phyloP scores from a whole-genome alignment of 1,139 yeast genomes.

The Nakaseomyces delphensis region DNA sequence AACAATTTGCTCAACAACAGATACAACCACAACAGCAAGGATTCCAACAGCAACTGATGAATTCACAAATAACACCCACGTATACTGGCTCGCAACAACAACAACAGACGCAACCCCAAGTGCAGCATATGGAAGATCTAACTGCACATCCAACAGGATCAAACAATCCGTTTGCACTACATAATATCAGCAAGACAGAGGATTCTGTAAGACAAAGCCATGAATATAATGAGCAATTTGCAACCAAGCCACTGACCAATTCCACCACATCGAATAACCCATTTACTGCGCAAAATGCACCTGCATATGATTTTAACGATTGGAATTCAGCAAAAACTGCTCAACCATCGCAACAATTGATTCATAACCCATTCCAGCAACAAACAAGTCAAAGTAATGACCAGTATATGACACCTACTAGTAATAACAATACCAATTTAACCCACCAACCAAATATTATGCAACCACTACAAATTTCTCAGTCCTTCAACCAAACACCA shows the following conservation, averaged over 20 bases:
- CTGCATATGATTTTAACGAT: not conserved
- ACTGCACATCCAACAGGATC: slow-evolving; percentile 16
- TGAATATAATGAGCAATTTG: slow-evolving; percentile 18
- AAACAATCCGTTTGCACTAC: slow-evolving; percentile 23
- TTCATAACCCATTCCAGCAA: slow-evolving; percentile 38
- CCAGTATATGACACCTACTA: slow-evolving; percentile 42
- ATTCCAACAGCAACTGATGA: slow-evolving; percentile 16
- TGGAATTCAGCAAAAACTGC: slow-evolving; percentile 5
- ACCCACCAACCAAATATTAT: slow-evolving; percentile 3
- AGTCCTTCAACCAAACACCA: slow-evolving; percentile 7
- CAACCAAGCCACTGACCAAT: slow-evolving; percentile 15
- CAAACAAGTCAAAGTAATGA: slow-evolving; percentile 39
- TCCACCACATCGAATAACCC: slow-evolving; percentile 11
- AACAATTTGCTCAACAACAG: not conserved
- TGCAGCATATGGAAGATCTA: not conserved
- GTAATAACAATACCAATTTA: not conserved
- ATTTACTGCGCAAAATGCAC: slow-evolving; percentile 11
- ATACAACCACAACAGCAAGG: slow-evolving; percentile 5
- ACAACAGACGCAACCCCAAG: slow-evolving; percentile 7
- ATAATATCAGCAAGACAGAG: slow-evolving; percentile 12
- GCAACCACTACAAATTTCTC: slow-evolving; percentile 6
- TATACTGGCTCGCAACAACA: slow-evolving; percentile 12
- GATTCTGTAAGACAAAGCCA: slow-evolving; percentile 7
- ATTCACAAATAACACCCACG: slow-evolving; percentile 9
- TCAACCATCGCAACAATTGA: slow-evolving; percentile 10